These are phyloP conservation scores for Capsella bursapastoris DNA, from an alignment of 345 rosid genomes.

Conservation along the genomic window DNA sequence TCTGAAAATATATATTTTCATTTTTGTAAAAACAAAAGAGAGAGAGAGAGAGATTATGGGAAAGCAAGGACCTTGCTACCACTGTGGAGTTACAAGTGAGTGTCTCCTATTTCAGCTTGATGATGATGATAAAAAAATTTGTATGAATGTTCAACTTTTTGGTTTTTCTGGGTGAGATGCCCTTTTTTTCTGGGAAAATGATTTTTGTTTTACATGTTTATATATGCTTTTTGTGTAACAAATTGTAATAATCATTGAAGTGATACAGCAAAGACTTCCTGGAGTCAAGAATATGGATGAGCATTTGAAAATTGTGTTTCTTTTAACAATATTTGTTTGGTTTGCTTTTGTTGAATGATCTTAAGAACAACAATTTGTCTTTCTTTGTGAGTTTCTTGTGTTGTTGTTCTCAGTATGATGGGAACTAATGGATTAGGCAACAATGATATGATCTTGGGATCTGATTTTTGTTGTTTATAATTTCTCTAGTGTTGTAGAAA, in stretches of 20 bases:
- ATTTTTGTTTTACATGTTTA: constrained; percentile 24
- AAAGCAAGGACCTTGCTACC: constrained; percentile 96
- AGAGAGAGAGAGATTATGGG: constrained; percentile 62
- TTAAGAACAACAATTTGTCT: background rate
- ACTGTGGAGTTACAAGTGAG: constrained; percentile 99
- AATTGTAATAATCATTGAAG: constrained; percentile 25
- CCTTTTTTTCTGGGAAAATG: constrained; percentile 27
- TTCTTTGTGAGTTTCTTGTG: constrained; percentile 27
- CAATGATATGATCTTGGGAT: constrained; percentile 1
- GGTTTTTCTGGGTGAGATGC: constrained; percentile 16
- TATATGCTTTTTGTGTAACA: background rate
- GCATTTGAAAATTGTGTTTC: constrained; percentile 19
- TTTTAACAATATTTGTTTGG: background rate
- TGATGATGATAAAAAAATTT: background rate
- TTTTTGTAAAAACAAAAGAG: constrained; percentile 1
- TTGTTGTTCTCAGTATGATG: constrained; percentile 22
- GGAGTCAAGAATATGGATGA: constrained; percentile 28
- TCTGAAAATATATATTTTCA: constrained; percentile 29
- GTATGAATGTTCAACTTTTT: constrained; percentile 12
- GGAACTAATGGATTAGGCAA: background rate
- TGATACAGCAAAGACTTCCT: constrained; percentile 37
- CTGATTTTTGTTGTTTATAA: constrained; percentile 3
- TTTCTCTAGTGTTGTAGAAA: background rate
- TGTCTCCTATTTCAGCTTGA: constrained; percentile 48
- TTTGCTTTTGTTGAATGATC: constrained; percentile 28